A percentile compares a stretch with the other conserved stretches of the same genome.
These are phyloP conservation scores for Aphanomyces invadans DNA, from an alignment of 352 stramenopile species.

Conservation along the genomic window DNA sequence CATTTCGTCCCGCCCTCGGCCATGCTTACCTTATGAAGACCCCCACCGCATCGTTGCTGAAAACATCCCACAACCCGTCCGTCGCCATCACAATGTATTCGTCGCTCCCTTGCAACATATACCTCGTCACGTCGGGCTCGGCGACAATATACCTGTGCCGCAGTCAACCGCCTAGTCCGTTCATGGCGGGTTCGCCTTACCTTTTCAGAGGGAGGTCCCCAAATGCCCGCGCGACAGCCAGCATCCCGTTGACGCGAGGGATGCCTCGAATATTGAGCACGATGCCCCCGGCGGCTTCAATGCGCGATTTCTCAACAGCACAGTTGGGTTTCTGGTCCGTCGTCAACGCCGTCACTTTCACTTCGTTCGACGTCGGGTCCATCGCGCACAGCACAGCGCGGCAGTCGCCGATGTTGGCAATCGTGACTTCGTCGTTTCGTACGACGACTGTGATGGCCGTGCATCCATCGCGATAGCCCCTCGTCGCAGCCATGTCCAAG, in stretches of 20 bases:
- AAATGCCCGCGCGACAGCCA: constrained; percentile 64
- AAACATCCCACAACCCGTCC: constrained; percentile 66
- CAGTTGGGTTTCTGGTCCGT: constrained; percentile 74
- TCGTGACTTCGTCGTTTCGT: constrained; percentile 35
- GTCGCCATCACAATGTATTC: constrained; percentile 72
- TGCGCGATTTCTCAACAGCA: constrained; percentile 48
- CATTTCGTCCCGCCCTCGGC: constrained; percentile 10
- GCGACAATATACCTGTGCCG: constrained; percentile 38
- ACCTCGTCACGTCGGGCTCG: constrained; percentile 48
- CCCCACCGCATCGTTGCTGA: constrained; percentile 61
- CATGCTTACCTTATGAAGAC: constrained; percentile 43
- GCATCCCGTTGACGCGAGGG: constrained; percentile 53
- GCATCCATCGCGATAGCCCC: constrained; percentile 47
- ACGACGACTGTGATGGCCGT: constrained; percentile 60
- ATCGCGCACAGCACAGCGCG: constrained; percentile 50
- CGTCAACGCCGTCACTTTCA: constrained; percentile 34
- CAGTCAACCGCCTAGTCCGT: background rate
- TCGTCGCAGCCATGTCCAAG: constrained; percentile 38
- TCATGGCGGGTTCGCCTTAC: constrained; percentile 26
- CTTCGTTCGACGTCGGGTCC: constrained; percentile 26
- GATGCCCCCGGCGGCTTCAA: constrained; percentile 60
- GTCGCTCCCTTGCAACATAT: constrained; percentile 42
- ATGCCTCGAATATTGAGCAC: constrained; percentile 70
- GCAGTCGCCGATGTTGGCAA: constrained; percentile 77
- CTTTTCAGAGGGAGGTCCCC: constrained; percentile 54